phyloP scores from a whole-genome alignment of 805 yeast species.

The Candida gorgasii region DNA sequence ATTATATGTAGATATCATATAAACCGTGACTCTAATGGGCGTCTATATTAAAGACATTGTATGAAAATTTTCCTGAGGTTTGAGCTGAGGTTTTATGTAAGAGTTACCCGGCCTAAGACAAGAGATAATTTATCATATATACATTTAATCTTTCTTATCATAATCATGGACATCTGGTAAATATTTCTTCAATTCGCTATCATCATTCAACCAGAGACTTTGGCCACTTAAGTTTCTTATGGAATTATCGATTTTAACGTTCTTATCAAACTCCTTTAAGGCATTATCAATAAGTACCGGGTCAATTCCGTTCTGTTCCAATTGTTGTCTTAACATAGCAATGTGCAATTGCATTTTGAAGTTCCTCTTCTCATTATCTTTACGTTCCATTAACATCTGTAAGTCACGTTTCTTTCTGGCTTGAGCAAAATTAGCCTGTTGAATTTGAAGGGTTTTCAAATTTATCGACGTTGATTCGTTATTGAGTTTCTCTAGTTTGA shows the following conservation, averaged over 20 bases:
- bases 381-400: constrained; percentile 53
- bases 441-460: constrained; percentile 37
- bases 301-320: constrained; percentile 54
- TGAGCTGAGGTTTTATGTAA: not conserved
- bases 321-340: constrained; percentile 62
- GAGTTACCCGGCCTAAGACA: constrained; percentile 9
- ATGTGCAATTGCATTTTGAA: constrained; percentile 66
- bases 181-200: constrained; percentile 46
- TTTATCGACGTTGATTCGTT: constrained; percentile 39
- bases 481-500: constrained; percentile 35
- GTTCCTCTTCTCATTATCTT: constrained; percentile 47
- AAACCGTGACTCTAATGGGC: constrained; percentile 81
- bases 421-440: constrained; percentile 50
- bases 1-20: constrained; percentile 51
- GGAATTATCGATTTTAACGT: constrained; percentile 58
- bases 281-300: constrained; percentile 60
- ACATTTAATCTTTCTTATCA: constrained; percentile 33
- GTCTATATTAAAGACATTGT: constrained; percentile 60
- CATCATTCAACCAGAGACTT: constrained; percentile 60
- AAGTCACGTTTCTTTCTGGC: constrained; percentile 54
- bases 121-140: not conserved
- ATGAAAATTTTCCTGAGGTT: constrained; percentile 24
- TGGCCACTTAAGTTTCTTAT: constrained; percentile 56
- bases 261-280: constrained; percentile 53
- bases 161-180: constrained; percentile 66